Evolutionary conservation across 495 filamentous ascomycete genomes (phyloP), one percentile per base, ranked within the genome.

Genomic region (Lophiostoma macrostomum): DNA sequence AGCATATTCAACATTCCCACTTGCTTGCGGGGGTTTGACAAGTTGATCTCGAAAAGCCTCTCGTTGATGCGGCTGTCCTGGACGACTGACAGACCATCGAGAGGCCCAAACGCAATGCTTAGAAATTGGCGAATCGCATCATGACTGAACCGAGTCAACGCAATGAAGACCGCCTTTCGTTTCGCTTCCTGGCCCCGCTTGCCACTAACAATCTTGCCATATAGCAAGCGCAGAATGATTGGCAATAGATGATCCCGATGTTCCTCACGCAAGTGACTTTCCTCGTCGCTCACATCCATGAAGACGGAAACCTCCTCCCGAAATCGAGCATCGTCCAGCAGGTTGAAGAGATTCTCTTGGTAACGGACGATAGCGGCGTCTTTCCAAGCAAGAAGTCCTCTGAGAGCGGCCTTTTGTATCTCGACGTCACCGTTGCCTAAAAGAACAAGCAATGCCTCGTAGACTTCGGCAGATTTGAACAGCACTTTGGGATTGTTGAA

Each of bases 251-350:
- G 79, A 16, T 64, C 56, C 4, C 82, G 81, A 65, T 97, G 87
- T 39, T 87, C 80, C 16, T 80, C 71, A 63, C 85, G 82, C 38
- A 96, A 84, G 47, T 81, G 69, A 56, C 83, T 88, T 46, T 90
- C 83, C 7, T 90, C 86, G 5, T 74, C 65, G 10, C 74, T 77
- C 24, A 79, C 69, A 61, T 90, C 87, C 40, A 97, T 80, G 48
- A 97, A 85, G 1, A 90, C 80, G 0, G 88, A 80, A 12, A 97
- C 78, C 69, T 96, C 90, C 62, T 97, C 94, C 61, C 88, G 84
- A 71, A 97, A 96, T 36, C 87, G 76, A 2, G 88, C 80, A 53
- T 97, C 93, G 59, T 99, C 94, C 12, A 97, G 76, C 4, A 99
- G 75, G 56, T 91, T 93, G 30, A 88, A 77, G 6, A 99, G 74